Percentiles rank a stretch among this genome's conserved stretches.
phyloP scores from a whole-genome alignment of 2,329 filamentous ascomycete genomes.

The Penicillium sp. region DNA sequence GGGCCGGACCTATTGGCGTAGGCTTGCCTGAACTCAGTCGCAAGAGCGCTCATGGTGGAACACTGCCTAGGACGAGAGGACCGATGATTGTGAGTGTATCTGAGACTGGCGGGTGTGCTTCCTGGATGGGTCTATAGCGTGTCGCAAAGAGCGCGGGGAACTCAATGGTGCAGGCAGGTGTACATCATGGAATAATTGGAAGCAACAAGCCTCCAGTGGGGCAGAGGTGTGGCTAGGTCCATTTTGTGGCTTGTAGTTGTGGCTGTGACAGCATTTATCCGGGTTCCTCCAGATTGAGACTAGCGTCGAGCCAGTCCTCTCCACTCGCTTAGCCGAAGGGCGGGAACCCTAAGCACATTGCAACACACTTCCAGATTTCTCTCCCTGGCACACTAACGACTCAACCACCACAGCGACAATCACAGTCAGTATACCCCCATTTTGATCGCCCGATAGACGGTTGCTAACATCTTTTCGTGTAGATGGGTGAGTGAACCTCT shows the following conservation, averaged over 20 bases:
- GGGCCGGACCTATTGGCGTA: conserved; percentile 66
- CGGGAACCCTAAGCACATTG: conserved; percentile 46
- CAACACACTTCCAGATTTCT: conserved; percentile 44
- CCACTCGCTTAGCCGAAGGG: conserved; percentile 45
- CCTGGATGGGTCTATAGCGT: too few relatives aligned
- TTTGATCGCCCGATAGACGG: conserved; percentile 16
- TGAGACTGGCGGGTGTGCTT: too few relatives aligned
- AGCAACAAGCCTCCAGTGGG: too few relatives aligned
- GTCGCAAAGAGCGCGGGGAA: too few relatives aligned
- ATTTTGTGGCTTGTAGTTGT: conserved; percentile 15
- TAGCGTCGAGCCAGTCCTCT: conserved; percentile 26
- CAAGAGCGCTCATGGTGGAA: conserved; percentile 69
- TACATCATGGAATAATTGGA: too few relatives aligned
- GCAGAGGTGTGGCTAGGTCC: too few relatives aligned
- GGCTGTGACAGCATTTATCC: conserved; percentile 2
- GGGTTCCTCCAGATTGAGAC: conserved; percentile 19
- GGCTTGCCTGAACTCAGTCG: conserved; percentile 69
- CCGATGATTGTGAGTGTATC: too few relatives aligned
- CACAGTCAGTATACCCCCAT: conserved; percentile 47
- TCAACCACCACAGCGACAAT: conserved; percentile 51
- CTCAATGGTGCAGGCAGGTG: too few relatives aligned
- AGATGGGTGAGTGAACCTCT: conserved; percentile 61
- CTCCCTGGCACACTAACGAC: conserved; percentile 33
- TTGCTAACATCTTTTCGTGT: conserved; percentile 31
- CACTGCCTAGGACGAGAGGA: too few relatives aligned